Percentiles rank a stretch among this genome's conserved stretches.
Evolutionary conservation across 495 filamentous ascomycete genomes (phyloP).

Genomic region (Aspergillus baeticus): DNA sequence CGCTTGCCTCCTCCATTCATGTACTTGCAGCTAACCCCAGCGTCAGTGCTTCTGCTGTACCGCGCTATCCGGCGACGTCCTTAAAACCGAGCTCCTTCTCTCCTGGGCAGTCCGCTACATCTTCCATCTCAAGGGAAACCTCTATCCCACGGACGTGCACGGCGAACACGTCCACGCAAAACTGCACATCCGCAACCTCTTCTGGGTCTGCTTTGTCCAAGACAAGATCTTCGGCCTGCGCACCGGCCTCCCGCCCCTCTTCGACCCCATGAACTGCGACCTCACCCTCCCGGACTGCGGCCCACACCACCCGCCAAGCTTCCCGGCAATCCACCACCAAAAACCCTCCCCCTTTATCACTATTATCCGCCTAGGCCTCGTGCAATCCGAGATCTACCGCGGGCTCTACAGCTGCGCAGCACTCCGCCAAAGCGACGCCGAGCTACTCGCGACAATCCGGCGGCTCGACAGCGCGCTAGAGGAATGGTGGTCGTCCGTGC

Average conservation of each 20-base stretch:
- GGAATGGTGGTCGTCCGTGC: not conserved
- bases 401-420: not conserved
- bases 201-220: slow-evolving; percentile 32
- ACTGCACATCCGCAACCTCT: slow-evolving; percentile 23
- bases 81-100: not conserved
- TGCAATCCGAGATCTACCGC: slow-evolving; percentile 6
- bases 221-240: slow-evolving; percentile 33
- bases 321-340: not conserved
- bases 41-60: not conserved
- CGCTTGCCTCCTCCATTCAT: not conserved
- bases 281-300: slow-evolving; percentile 15
- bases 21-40: not conserved
- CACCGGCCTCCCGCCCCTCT: slow-evolving; percentile 24
- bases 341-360: not conserved
- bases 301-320: too few relatives aligned
- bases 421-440: not conserved
- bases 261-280: slow-evolving; percentile 28
- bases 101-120: not conserved
- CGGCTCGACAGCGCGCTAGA: not conserved
- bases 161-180: not conserved
- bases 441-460: slow-evolving; percentile 7
- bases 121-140: slow-evolving; percentile 2
- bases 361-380: not conserved
- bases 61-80: not conserved
- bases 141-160: not conserved